phyloP scores from a whole-genome alignment of 768 basidiomycete genomes.

The Amylocystis lapponica region DNA sequence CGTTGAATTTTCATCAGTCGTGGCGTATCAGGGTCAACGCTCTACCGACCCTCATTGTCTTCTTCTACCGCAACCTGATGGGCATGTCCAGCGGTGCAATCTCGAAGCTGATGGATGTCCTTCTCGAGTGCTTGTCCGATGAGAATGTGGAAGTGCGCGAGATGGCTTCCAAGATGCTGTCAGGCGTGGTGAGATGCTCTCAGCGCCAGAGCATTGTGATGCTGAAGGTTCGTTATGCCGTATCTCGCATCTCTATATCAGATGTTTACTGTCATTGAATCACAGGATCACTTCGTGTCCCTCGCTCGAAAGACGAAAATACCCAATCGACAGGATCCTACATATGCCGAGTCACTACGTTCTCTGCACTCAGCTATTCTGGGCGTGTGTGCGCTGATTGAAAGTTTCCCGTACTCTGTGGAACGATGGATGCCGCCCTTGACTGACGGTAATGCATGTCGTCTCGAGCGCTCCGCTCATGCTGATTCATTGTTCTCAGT shows the following conservation, averaged over 20 bases:
- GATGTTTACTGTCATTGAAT: not conserved
- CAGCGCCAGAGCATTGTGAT: slow-evolving; percentile 82
- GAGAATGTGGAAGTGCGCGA: slow-evolving; percentile 92
- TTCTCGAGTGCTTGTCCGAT: slow-evolving; percentile 79
- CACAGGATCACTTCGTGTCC: slow-evolving; percentile 73
- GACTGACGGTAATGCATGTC: slow-evolving; percentile 53
- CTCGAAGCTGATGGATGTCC: slow-evolving; percentile 71
- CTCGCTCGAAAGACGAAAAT: slow-evolving; percentile 56
- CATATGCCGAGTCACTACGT: slow-evolving; percentile 67
- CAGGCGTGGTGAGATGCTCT: slow-evolving; percentile 86
- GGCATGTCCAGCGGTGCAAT: slow-evolving; percentile 65
- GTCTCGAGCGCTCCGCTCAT: too few relatives aligned
- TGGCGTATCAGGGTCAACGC: slow-evolving; percentile 89
- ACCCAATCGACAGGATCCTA: slow-evolving; percentile 62
- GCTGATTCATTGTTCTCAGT: slow-evolving; percentile 45
- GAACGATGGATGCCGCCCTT: slow-evolving; percentile 54
- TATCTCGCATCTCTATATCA: not conserved
- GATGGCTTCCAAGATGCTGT: slow-evolving; percentile 82
- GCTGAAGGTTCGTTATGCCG: slow-evolving; percentile 53
- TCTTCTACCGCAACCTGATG: slow-evolving; percentile 87
- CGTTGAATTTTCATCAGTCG: slow-evolving; percentile 43
- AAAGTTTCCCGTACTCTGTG: slow-evolving; percentile 53
- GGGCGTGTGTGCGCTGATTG: slow-evolving; percentile 44
- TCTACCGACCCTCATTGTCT: slow-evolving; percentile 81
- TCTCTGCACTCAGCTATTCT: slow-evolving; percentile 68